Conservation (phyloP, 2,329 filamentous ascomycete species). For the Metarhizium robertsii region DNA sequence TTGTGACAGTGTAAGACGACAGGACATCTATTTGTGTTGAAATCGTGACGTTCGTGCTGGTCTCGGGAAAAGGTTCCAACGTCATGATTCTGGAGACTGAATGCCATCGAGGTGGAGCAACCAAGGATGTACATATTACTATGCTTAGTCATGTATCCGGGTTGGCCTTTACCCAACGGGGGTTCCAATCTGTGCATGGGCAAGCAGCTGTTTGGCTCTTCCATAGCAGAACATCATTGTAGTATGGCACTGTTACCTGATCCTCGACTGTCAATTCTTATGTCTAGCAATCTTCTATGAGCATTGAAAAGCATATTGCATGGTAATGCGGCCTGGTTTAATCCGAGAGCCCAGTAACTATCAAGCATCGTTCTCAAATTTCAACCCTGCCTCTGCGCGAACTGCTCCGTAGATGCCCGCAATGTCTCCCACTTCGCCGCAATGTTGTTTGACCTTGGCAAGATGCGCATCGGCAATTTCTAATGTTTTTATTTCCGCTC, state of each 20-base stretch:
- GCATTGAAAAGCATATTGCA: background rate
- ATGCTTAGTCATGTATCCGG: no score
- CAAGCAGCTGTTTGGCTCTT: no score
- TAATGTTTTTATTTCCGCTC: conserved; percentile 53
- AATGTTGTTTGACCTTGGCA: conserved; percentile 56
- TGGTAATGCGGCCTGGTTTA: background rate
- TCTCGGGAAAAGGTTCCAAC: background rate
- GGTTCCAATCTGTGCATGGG: no score
- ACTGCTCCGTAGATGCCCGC: conserved; percentile 75
- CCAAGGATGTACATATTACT: background rate
- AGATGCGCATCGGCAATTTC: conserved; percentile 63
- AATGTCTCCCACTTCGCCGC: conserved; percentile 65
- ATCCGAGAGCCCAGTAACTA: background rate
- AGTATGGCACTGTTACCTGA: no score
- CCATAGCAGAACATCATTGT: no score
- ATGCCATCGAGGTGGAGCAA: background rate
- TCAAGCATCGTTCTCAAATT: conserved; percentile 15
- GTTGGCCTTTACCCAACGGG: no score
- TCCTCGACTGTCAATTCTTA: no score
- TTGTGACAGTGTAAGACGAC: background rate
- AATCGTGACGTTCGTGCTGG: background rate
- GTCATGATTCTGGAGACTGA: background rate
- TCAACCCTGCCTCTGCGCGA: conserved; percentile 62
- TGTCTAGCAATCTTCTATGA: no score
- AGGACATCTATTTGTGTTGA: background rate